Evolutionary conservation across 2,329 filamentous ascomycete species (phyloP).

Genomic region (Aureobasidium vineae): DNA sequence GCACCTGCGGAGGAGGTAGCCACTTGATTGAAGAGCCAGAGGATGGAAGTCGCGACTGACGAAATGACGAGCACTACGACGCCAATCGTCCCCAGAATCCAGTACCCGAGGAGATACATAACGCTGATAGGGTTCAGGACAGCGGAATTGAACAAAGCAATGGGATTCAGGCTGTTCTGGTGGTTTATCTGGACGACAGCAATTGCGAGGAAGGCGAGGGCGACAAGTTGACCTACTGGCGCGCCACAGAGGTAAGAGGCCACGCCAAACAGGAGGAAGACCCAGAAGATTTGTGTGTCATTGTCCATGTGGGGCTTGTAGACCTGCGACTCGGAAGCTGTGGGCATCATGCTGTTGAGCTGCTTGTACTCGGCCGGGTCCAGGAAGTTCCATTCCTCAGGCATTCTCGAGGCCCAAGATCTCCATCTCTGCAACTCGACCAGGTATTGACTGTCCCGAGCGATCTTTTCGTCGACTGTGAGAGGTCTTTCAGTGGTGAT

Average conservation of each 20-base stretch:
- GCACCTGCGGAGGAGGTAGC: background rate
- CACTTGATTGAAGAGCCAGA: background rate
- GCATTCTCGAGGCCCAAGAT: slow-evolving; percentile 8
- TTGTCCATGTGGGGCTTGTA: background rate
- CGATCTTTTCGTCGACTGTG: background rate
- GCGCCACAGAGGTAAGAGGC: background rate
- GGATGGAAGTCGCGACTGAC: background rate
- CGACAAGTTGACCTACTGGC: background rate
- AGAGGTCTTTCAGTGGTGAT: background rate
- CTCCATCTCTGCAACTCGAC: background rate
- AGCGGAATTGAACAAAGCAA: background rate
- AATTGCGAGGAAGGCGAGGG: background rate
- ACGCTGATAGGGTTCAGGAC: background rate
- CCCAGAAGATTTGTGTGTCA: background rate
- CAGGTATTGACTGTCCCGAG: background rate
- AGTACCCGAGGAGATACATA: background rate
- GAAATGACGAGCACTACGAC: background rate
- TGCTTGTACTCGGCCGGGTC: background rate
- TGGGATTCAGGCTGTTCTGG: background rate
- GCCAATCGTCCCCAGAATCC: background rate
- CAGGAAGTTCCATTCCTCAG: background rate
- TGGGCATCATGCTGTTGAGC: slow-evolving; percentile 5
- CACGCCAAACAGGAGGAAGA: background rate
- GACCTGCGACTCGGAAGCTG: background rate
- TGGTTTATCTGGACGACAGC: background rate